Evolutionary conservation across 1,284 basidiomycete genomes (phyloP), one percentile per base, ranked within the genome.

Genomic region (Naganishia sp.): DNA sequence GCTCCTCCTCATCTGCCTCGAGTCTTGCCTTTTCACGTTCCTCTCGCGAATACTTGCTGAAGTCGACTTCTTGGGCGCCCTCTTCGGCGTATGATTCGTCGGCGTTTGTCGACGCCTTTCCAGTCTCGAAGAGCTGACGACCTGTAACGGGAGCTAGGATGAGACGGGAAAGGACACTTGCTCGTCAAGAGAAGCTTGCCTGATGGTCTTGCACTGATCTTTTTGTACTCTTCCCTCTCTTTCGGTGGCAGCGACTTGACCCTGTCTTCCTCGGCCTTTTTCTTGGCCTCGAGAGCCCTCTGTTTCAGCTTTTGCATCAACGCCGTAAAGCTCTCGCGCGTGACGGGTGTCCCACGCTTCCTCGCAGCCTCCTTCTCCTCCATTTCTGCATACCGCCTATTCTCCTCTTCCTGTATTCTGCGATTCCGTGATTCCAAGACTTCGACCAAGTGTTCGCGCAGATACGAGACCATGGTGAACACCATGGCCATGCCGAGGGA

Each of bases 401-500:
- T 82, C 68, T 89, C 91, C 72, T 86, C 86, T 70, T 85, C 84
- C 66, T 83, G 81, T 68, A 83, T 83, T 61, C 79, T 83, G 67
- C 87, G 86, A 39, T 83, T 81, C 68, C 90, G 85, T 53, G 81
- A 76, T 53, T 83, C 83, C 50, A 91, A 84, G 39, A 94, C 79
- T 16, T 77, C 75, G 3, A 87, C 86, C 15, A 97, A 81, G 56
- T 86, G 84, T 76, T 97, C 94, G 69, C 90, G 85, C 53, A 97
- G 84, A 72, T 92, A 89, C 2, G 91, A 89, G 4, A 93, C 90
- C 6, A 99, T 83, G 0, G 94, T 92, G 76, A 97, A 99, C 13
- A 93, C 94, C 94, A 98, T 97, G 2, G 95, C 93, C 89, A 97
- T 95, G 45, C 94, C 94, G 28, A 93, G 76, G 72, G 91, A 94